Conservation (phyloP, 352 stramenopile species). For the Globisporangium takayamanum region DNA sequence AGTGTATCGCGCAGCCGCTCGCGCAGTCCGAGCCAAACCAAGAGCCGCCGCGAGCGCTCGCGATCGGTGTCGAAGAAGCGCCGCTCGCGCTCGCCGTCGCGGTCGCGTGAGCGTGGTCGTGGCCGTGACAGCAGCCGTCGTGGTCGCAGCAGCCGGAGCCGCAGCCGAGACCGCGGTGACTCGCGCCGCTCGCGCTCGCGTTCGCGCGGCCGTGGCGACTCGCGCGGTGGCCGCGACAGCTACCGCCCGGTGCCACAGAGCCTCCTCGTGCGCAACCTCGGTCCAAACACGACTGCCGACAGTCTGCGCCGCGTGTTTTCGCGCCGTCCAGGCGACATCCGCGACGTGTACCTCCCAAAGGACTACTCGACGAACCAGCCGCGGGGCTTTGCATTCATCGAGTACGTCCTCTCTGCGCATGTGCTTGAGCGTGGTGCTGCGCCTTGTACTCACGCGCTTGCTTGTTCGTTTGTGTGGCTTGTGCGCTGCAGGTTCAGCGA, state of each 20-base stretch:
- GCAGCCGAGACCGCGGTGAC: slow-evolving; percentile 16
- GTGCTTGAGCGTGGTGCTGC: neutral
- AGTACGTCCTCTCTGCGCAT: slow-evolving; percentile 23
- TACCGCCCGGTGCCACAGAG: slow-evolving; percentile 28
- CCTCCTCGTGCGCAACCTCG: slow-evolving; percentile 48
- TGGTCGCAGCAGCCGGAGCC: slow-evolving; percentile 12
- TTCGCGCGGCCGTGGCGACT: slow-evolving; percentile 16
- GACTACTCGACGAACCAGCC: slow-evolving; percentile 47
- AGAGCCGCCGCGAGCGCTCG: slow-evolving; percentile 23
- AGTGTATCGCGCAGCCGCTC: slow-evolving; percentile 21
- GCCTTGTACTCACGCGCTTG: neutral
- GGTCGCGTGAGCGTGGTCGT: too few relatives aligned
- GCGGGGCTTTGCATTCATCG: slow-evolving; percentile 79
- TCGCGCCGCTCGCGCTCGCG: slow-evolving; percentile 20
- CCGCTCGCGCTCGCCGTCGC: neutral
- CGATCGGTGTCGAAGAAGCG: slow-evolving; percentile 19
- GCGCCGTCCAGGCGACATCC: slow-evolving; percentile 39
- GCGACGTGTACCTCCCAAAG: slow-evolving; percentile 62
- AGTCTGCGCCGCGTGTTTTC: slow-evolving; percentile 45
- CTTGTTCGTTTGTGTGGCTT: too few relatives aligned
- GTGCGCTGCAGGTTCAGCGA: slow-evolving; percentile 36
- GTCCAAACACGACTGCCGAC: slow-evolving; percentile 27
- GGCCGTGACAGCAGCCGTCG: neutral
- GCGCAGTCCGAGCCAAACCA: slow-evolving; percentile 20
- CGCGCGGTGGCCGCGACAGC: slow-evolving; percentile 4